Base-by-base conservation (phyloP, 345 rosid genomes). In the Crucihimalaya himalaica region DNA sequence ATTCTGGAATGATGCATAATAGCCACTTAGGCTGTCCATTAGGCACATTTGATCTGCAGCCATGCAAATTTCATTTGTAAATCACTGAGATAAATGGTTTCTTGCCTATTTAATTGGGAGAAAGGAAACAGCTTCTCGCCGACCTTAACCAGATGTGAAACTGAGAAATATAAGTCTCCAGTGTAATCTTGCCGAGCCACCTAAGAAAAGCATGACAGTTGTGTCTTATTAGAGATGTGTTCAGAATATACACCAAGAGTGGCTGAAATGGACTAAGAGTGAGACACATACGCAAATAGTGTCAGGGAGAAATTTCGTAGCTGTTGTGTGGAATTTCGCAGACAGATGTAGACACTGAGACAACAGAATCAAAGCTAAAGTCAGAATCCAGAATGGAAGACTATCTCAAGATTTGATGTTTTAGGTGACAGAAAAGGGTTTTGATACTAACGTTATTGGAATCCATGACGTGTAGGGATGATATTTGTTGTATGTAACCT, bases 391-490 rank as follows among this genome's bases (percentile, higher is more conserved):
- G 28, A 63, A 14, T 43, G 21, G 18, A 39, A 12, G 19, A 61
- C 31, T 21, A 60, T 16, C n/a, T 68, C 46, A 68, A 42, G 12
- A 31, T 40, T 51, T 60, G 55, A 32, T 11, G 58, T 20, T 37
- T 46, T 27, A 14, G 11, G 60, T 70, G 72, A 67, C 15, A 75
- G 65, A 3, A 42, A 16, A 12, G n/a, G n/a, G 28, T 35, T 45
- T 63, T 7, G 64, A 63, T 20, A 84, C 97, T 50, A 63, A 95
- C 97, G 97, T 92, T 66, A 95, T 95, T 19, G 99, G 99, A 63
- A 95, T 95, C 99, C 97, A 92, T 9, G 99, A 95, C 66, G 99
- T 92, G 84, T 95, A 95, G 10, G 99, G 99, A 70, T 95, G 99
- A 78, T 80, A 86, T 83, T 85, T 89, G 88, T 95, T 95, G 88